Percentiles rank a stretch among this genome's conserved stretches.
Conservation (phyloP, 1,284 basidiomycete genomes). For the Mycosarcoma mackinlayi region DNA sequence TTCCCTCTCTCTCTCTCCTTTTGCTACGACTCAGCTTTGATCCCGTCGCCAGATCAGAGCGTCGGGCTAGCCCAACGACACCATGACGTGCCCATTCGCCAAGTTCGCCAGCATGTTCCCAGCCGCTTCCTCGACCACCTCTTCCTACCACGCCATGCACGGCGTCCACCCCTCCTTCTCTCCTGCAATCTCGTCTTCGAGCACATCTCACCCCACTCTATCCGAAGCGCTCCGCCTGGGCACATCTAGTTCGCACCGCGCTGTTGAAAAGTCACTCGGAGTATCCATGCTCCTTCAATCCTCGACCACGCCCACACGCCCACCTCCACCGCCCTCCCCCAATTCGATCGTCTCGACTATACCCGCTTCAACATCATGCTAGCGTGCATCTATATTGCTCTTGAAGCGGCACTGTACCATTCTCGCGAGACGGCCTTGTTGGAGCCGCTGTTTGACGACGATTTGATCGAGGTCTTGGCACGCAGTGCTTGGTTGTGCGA, state of each 20-base stretch:
- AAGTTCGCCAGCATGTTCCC: conserved; percentile 33
- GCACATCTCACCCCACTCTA: conserved; percentile 4
- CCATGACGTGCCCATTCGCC: conserved; percentile 49
- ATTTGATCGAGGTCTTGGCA: conserved; percentile 20
- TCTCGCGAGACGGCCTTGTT: background rate
- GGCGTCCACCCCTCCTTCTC: background rate
- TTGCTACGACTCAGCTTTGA: too few species aligned
- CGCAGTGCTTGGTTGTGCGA: conserved; percentile 12
- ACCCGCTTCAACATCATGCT: conserved; percentile 54
- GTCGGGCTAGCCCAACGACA: background rate
- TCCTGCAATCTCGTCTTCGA: background rate
- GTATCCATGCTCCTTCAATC: conserved; percentile 41
- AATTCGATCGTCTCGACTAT: conserved; percentile 48
- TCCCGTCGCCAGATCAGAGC: background rate
- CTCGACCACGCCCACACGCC: conserved; percentile 9
- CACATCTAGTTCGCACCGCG: conserved; percentile 36
- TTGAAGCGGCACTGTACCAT: conserved; percentile 12
- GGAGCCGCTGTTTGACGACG: conserved; percentile 7
- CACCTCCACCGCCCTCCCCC: background rate
- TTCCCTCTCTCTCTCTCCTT: too few species aligned
- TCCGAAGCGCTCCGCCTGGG: conserved; percentile 33
- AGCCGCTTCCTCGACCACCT: background rate
- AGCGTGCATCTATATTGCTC: conserved; percentile 38
- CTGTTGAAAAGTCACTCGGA: conserved; percentile 43
- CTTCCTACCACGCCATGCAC: conserved; percentile 3